These are phyloP conservation scores for Neonectria sp. DNA, from an alignment of 2,329 filamentous ascomycete species.

Conservation along the genomic window DNA sequence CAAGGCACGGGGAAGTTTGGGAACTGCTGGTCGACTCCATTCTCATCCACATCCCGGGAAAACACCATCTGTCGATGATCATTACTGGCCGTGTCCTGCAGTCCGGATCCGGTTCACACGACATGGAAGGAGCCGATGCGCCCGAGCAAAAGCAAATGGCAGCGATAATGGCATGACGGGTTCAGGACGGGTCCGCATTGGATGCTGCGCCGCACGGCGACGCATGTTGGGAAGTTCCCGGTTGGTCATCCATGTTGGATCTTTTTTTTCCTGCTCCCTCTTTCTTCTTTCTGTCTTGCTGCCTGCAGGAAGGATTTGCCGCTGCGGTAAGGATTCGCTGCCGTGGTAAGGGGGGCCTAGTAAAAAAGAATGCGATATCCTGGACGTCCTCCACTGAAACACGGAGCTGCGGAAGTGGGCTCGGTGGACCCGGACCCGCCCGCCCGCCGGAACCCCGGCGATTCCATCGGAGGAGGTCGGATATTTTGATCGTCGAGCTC, in stretches of 20 bases:
- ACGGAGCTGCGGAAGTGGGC: constrained; percentile 6
- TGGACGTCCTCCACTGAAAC: constrained; percentile 4
- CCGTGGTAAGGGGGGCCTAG: constrained; percentile 8
- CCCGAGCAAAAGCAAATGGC: neutral
- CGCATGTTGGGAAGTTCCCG: constrained; percentile 1
- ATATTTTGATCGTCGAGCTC: constrained; percentile 24
- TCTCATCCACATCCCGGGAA: neutral
- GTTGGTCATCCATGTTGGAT: neutral
- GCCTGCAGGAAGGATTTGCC: neutral
- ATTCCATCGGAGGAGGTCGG: constrained; percentile 11
- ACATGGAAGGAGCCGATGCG: neutral
- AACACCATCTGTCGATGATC: constrained; percentile 9
- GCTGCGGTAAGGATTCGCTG: neutral
- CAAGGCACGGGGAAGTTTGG: constrained; percentile 15
- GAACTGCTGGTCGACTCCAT: constrained; percentile 8
- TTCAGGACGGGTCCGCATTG: constrained; percentile 13
- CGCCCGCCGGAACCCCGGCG: constrained; percentile 9
- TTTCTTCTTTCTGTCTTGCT: neutral
- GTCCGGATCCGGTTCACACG: neutral
- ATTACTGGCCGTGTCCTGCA: constrained; percentile 14
- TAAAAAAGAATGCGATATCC: neutral
- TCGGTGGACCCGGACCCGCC: constrained; percentile 17
- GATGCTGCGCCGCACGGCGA: constrained; percentile 14
- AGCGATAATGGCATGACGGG: constrained; percentile 15
- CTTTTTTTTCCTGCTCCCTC: neutral